A percentile compares a stretch with the other conserved stretches of the same genome.
Conservation (phyloP, 2,329 filamentous ascomycete species). For the Ceratocystis variospora region DNA sequence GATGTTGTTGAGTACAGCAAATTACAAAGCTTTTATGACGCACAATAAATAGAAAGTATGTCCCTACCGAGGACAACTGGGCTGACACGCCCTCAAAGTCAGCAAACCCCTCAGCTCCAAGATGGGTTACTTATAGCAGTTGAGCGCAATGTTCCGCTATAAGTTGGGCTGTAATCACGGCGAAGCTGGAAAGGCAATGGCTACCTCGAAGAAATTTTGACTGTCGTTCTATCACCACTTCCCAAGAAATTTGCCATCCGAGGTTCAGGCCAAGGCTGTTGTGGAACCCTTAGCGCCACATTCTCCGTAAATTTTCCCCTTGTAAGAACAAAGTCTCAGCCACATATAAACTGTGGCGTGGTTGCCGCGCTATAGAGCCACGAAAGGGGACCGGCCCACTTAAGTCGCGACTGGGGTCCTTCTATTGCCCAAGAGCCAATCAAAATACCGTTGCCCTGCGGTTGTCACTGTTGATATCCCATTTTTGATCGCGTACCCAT, state of each 20-base stretch:
- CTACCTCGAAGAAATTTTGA: neutral
- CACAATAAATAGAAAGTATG: constrained; percentile 4
- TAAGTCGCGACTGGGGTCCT: constrained; percentile 17
- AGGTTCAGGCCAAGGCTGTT: neutral
- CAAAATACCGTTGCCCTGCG: constrained; percentile 37
- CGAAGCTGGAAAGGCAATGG: neutral
- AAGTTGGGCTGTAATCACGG: neutral
- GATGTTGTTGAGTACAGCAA: constrained; percentile 10
- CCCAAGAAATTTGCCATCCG: constrained; percentile 15
- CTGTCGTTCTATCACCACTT: constrained; percentile 4
- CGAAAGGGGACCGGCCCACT: constrained; percentile 14
- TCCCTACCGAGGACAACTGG: constrained; percentile 12
- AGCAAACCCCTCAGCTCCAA: constrained; percentile 3
- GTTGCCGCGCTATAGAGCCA: constrained; percentile 2
- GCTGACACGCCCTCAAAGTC: constrained; percentile 10
- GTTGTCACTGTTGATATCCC: constrained; percentile 40
- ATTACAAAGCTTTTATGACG: constrained; percentile 14
- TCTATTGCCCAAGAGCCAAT: constrained; percentile 30
- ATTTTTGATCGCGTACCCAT: constrained; percentile 19
- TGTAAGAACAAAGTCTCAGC: neutral
- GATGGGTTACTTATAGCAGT: neutral
- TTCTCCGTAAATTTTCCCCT: neutral
- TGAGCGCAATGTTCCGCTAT: neutral
- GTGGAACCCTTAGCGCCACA: constrained; percentile 17
- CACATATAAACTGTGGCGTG: constrained; percentile 13